Conservation (phyloP, 2,329 filamentous ascomycete species). For the Pestalotiopsis sp. region DNA sequence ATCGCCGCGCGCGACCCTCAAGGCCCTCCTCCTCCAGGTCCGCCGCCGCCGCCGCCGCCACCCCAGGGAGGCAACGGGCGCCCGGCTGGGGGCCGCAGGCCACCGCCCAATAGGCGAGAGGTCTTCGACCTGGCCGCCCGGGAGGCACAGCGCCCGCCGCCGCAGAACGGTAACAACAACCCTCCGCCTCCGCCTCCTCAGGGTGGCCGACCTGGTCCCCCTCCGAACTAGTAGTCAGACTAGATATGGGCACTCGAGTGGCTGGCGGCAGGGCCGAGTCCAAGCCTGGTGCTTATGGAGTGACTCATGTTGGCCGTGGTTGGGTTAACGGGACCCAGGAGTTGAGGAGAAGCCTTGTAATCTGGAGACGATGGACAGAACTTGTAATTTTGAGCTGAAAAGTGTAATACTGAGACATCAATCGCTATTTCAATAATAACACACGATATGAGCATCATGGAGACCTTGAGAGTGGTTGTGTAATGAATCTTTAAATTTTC, state of each 20-base stretch:
- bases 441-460: no score
- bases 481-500: background rate
- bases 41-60: background rate
- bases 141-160: background rate
- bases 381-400: no score
- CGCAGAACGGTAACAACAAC: background rate
- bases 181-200: background rate
- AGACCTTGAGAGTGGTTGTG: background rate
- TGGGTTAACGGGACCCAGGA: no score
- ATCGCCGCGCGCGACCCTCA: background rate
- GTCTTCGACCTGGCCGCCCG: background rate
- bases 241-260: background rate
- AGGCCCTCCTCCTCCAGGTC: background rate
- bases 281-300: background rate
- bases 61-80: background rate
- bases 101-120: background rate
- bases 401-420: no score
- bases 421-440: no score
- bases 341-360: no score
- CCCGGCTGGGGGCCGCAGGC: background rate
- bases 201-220: background rate
- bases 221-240: background rate
- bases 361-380: no score
- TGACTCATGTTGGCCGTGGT: no score
- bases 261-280: background rate